These are phyloP conservation scores for Ambrosia trifida DNA, from an alignment of 129 eudicot species.

Conservation along the genomic window DNA sequence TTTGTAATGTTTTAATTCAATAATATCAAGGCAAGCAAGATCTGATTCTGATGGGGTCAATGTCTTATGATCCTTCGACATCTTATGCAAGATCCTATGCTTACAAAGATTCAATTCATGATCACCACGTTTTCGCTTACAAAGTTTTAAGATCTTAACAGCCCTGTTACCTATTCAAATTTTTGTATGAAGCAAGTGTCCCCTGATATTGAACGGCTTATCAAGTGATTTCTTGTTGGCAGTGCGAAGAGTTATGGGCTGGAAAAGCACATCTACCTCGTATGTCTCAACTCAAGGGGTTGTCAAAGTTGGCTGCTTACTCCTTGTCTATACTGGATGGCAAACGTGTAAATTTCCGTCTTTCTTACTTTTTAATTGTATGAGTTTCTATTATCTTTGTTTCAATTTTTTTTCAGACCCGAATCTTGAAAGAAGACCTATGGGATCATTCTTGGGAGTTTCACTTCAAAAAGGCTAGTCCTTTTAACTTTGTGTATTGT, in stretches of 20 bases:
- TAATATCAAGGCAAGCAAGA: neutral
- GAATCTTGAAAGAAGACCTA: slow-evolving; percentile 73
- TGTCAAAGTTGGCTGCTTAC: slow-evolving; percentile 67
- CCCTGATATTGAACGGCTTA: neutral
- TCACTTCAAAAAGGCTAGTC: slow-evolving; percentile 65
- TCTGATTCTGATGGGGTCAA: neutral
- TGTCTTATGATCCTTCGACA: neutral
- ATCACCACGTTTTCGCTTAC: neutral
- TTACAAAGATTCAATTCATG: neutral
- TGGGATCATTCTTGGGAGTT: slow-evolving; percentile 93
- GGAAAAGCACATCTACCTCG: slow-evolving; percentile 88
- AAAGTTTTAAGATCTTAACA: neutral
- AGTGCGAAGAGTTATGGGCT: slow-evolving; percentile 82
- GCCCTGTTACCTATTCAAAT: neutral
- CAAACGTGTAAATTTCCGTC: slow-evolving; percentile 53
- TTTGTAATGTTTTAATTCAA: neutral
- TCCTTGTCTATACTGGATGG: slow-evolving; percentile 65
- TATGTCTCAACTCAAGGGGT: slow-evolving; percentile 54
- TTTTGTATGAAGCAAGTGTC: neutral
- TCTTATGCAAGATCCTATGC: neutral
- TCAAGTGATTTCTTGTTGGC: neutral
- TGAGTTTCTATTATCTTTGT: neutral
- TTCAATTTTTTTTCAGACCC: slow-evolving; percentile 37
- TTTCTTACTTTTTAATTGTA: neutral
- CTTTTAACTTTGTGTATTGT: slow-evolving; percentile 5